A percentile compares a stretch with the other conserved stretches of the same genome.
Evolutionary conservation across 176 grass and related monocot genomes (phyloP).

Genomic region (Oryza brachyantha): DNA sequence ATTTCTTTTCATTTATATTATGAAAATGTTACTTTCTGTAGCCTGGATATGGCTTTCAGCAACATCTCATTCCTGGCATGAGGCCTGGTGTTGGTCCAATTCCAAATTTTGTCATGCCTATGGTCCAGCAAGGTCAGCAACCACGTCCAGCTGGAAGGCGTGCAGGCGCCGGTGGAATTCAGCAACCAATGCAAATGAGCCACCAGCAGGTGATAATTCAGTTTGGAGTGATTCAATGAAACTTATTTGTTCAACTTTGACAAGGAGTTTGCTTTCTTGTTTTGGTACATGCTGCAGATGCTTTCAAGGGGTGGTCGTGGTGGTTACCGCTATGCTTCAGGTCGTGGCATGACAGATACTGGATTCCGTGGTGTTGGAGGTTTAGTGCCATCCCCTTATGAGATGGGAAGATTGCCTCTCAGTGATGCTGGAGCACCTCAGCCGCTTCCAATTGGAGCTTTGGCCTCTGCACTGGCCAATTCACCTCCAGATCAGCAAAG

Average conservation of each 20-base stretch:
- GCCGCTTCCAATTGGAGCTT: constrained; percentile 43
- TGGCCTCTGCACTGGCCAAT: constrained; percentile 60
- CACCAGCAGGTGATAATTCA: constrained; percentile 49
- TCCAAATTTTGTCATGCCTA: constrained; percentile 62
- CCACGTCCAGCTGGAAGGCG: constrained; percentile 45
- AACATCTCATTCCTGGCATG: constrained; percentile 73
- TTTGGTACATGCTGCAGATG: constrained; percentile 32
- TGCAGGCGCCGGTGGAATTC: constrained; percentile 43
- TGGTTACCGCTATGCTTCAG: constrained; percentile 54
- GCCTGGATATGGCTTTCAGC: constrained; percentile 75
- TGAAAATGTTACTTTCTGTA: constrained; percentile 3
- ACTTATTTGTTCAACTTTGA: not conserved
- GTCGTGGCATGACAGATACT: constrained; percentile 46
- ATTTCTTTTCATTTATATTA: not conserved
- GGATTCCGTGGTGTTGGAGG: constrained; percentile 48
- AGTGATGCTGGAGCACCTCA: constrained; percentile 24
- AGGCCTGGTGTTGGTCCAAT: constrained; percentile 60
- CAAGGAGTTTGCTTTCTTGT: not conserved
- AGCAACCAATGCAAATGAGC: constrained; percentile 55
- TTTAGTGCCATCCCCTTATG: constrained; percentile 54
- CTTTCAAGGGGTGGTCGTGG: constrained; percentile 56
- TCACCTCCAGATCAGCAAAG: constrained; percentile 57
- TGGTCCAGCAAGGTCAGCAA: constrained; percentile 71
- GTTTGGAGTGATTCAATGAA: not conserved
- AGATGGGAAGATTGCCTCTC: constrained; percentile 52